A percentile compares a stretch with the other conserved stretches of the same genome.
Evolutionary conservation across 805 yeast genomes (phyloP).

Genomic region (Candida coquimbonensis): DNA sequence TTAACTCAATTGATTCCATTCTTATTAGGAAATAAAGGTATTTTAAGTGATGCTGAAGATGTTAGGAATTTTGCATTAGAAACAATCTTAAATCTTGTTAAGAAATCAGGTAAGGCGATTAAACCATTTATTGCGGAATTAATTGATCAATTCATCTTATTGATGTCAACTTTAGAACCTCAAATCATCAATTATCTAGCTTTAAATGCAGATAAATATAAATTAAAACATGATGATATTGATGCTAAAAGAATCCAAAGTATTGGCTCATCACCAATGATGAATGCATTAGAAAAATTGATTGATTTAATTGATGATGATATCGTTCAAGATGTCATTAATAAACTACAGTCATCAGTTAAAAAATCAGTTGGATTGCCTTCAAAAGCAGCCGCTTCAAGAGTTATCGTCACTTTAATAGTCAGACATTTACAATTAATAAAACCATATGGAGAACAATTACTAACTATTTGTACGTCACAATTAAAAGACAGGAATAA

Average conservation of each 20-base stretch:
- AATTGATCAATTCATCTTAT: constrained; percentile 56
- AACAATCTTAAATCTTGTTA: constrained; percentile 65
- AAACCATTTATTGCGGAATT: constrained; percentile 64
- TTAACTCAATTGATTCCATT: constrained; percentile 66
- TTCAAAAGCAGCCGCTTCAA: constrained; percentile 79
- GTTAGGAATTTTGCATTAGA: constrained; percentile 68
- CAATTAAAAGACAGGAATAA: constrained; percentile 68
- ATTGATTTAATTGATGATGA: constrained; percentile 50
- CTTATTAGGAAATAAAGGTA: constrained; percentile 69
- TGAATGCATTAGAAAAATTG: constrained; percentile 75
- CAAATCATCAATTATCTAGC: constrained; percentile 81
- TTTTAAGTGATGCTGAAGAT: constrained; percentile 81
- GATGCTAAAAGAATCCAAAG: constrained; percentile 72
- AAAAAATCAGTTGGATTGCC: constrained; percentile 81
- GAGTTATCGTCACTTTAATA: constrained; percentile 59
- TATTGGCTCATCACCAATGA: constrained; percentile 77
- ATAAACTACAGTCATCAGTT: constrained; percentile 46
- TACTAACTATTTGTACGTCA: constrained; percentile 48
- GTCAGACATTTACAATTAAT: constrained; percentile 43
- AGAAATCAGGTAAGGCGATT: constrained; percentile 51
- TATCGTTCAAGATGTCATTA: constrained; percentile 31
- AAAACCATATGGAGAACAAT: constrained; percentile 50
- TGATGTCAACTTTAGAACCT: constrained; percentile 88
- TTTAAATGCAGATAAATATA: constrained; percentile 83
- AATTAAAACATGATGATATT: constrained; percentile 59